Evolutionary conservation across 2,329 filamentous ascomycete species (phyloP).

Genomic region (Achaetomium macrosporum): DNA sequence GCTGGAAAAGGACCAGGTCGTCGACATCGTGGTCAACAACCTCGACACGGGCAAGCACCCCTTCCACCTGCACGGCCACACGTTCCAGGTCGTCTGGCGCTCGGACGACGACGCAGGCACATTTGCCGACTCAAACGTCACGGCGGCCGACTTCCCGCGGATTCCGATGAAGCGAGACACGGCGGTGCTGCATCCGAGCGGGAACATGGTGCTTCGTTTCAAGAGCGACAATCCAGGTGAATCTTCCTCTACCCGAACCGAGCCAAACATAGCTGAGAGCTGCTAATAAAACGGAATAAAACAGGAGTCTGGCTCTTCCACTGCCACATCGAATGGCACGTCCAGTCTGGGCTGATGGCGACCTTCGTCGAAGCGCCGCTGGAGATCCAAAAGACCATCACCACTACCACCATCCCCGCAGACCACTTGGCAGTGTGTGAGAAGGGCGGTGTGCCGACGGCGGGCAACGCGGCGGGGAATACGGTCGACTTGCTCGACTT

Average conservation of each 20-base stretch:
- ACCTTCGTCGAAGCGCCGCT: conserved; percentile 59
- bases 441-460: conserved; percentile 19
- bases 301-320: conserved; percentile 61
- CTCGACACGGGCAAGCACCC: conserved; percentile 65
- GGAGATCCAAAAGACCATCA: conserved; percentile 53
- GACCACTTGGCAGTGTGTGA: conserved; percentile 54
- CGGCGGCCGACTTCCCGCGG: conserved; percentile 39
- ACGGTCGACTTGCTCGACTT: conserved; percentile 24
- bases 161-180: conserved; percentile 65
- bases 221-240: conserved; percentile 58
- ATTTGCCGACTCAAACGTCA: conserved; percentile 42
- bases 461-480: conserved; percentile 29
- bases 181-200: conserved; percentile 56
- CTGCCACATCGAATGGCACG: conserved; percentile 77
- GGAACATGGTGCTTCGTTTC: conserved; percentile 65
- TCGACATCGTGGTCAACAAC: conserved; percentile 75
- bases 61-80: conserved; percentile 74
- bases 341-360: conserved; percentile 59
- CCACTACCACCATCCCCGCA: conserved; percentile 44
- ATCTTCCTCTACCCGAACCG: not conserved
- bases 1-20: conserved; percentile 59
- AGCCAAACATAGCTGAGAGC: not conserved
- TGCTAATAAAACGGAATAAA: not conserved
- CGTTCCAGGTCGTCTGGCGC: conserved; percentile 63
- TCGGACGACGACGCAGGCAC: conserved; percentile 51